These are phyloP conservation scores for Carex sylvatica DNA, from an alignment of 202 grass and related monocot species.

Conservation along the genomic window DNA sequence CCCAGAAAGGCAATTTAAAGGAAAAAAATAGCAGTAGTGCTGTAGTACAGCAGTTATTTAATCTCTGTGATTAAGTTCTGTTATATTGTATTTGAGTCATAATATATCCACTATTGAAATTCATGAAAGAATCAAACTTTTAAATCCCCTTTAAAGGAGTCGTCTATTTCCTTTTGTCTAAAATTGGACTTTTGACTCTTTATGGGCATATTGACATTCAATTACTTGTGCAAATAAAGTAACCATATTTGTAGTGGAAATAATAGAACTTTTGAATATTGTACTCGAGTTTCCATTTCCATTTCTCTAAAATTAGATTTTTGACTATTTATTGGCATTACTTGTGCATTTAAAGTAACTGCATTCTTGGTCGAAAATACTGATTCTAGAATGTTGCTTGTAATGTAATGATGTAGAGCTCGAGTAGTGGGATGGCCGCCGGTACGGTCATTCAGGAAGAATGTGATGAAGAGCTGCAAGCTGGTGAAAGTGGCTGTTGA, in stretches of 20 bases:
- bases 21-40: neutral
- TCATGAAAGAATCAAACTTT: neutral
- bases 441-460: constrained; percentile 77
- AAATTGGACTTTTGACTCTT: neutral
- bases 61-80: neutral
- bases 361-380: neutral
- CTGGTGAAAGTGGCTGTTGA: constrained; percentile 95
- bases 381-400: neutral
- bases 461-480: constrained; percentile 55
- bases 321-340: neutral
- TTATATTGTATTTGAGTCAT: neutral
- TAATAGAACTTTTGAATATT: neutral
- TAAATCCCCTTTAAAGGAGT: neutral
- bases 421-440: constrained; percentile 91
- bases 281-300: neutral
- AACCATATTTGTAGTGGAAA: neutral
- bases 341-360: neutral
- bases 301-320: neutral
- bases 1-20: neutral
- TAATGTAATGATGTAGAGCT: constrained; percentile 34
- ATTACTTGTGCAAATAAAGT: neutral
- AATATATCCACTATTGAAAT: neutral
- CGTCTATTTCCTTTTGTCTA: neutral
- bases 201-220: neutral
- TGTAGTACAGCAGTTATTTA: neutral